Evolutionary conservation across 768 basidiomycete species (phyloP), one percentile per base, ranked within the genome.

Genomic region (Tricholomella constricta): DNA sequence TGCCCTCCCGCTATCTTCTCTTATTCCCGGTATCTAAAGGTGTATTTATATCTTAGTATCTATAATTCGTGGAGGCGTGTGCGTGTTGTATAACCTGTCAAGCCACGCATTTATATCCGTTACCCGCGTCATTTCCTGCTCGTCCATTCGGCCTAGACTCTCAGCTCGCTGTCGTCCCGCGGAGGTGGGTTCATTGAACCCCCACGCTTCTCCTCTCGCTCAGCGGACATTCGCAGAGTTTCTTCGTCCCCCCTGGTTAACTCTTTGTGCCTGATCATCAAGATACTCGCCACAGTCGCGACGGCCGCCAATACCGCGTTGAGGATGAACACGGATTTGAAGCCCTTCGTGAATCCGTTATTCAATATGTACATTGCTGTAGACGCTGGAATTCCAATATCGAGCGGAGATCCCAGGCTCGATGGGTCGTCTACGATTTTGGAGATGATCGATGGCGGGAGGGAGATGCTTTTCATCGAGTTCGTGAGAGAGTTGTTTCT

Each of bases 211-310:
- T 45, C 42, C 23, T 37, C 27, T 26, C 10, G 5, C 34, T 48
- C 65, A 11, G 75, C 77, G 46, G 74, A 67, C 31, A 74, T 73
- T 53, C 72, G 74, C n/a, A 82, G 68, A 49, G 68, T 62, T 15
- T 75, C 77, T 29, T 86, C 84, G 61, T 87, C 86, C 1, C 65
- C 77, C 32, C 85, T 68, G 29, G 76, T 80, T 32, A 89, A 68
- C 25, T 86, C 79, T 51, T 81, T 78, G 56, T 84, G 81, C 52
- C 80, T 80, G 59, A 86, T 85, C 75, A 88, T 78, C 41, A 81
- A 55, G 11, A 85, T 62, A 52, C 81, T 79, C 15, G 81, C 68
- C 25, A 85, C 60, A n/a, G 79, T 78, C 4, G 83, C 84, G 1
- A 81, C 50, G 1, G 75, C 80, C 5, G 82, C 77, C 27, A 86